Base-by-base conservation (phyloP, 345 rosid genomes). In the Arabis hirsuta region DNA sequence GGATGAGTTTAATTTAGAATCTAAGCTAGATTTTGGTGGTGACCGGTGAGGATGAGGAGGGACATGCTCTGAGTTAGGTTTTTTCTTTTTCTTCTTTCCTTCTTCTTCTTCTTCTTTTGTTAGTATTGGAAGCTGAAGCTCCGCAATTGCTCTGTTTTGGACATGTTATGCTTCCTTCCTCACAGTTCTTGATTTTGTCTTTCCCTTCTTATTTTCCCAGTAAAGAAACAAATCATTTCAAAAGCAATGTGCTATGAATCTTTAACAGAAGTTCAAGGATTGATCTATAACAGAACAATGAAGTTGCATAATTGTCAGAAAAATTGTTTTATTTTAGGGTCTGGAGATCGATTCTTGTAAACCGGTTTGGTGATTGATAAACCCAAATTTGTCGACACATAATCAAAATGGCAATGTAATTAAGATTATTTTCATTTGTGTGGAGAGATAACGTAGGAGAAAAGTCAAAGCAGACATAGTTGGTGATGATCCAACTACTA, bases 1-100 rank as follows among this genome's bases (percentile, higher is more conserved):
- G 78, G 50, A 19, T 53, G 73, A 73, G 42, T 58, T 57, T 38
- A 65, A 12, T 65, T 47, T 74, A 67, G 68, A 74, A 59, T 67
- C 36, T 62, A 61, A 52, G 62, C 45, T 67, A 67, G 68, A 48
- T 52, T 44, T 61, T 70, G 32, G 6, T n/a, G 66, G 60, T 31
- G 54, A 74, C 44, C 12, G 42, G 42, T 58, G 57, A 59, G 46
- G 66, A 65, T 50, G 39, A 41, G 41, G 12, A 29, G 62, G 62
- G 54, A 60, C 51, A 41, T 60, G 46, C 51, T 60, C 57, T 60
- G 78, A 52, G 48, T 53, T 52, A 32, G 56, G 47, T 38, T 34
- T 31, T 55, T 48, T 42, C 48, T 22, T 3, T 12, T 44, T n/a
- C 39, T 32, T 22, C n/a, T n/a, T n/a, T n/a, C n/a, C n/a, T 22